Conservation (phyloP, 2,329 filamentous ascomycete species). For the Teratosphaeria viscida region DNA sequence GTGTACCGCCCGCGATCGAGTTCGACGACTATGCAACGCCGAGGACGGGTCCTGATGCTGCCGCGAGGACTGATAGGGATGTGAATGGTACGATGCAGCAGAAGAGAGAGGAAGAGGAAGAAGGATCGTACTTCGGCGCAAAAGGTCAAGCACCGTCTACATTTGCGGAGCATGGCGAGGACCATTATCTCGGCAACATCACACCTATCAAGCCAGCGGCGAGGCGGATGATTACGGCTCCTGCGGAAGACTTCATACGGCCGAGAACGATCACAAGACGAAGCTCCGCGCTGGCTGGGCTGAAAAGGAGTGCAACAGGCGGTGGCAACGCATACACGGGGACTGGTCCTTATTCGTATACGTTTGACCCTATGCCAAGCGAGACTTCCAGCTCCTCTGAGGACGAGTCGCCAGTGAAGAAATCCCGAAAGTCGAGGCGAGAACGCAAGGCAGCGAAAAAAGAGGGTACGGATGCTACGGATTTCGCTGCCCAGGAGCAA, state of each 20-base stretch:
- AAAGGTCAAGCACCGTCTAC: not conserved
- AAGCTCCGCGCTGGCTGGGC: slow-evolving; percentile 14
- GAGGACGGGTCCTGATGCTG: not conserved
- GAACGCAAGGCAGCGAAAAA: slow-evolving; percentile 1
- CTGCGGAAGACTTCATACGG: not conserved
- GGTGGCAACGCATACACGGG: not conserved
- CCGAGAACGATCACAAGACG: not conserved
- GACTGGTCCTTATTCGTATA: slow-evolving; percentile 13
- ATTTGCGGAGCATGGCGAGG: not conserved
- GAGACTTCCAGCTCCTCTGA: slow-evolving; percentile 20
- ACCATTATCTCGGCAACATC: not conserved
- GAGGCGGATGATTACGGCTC: slow-evolving; percentile 1
- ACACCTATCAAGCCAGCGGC: not conserved
- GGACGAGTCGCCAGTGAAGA: slow-evolving; percentile 3
- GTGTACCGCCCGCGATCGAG: not conserved
- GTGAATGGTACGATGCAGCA: not conserved
- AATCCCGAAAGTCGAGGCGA: slow-evolving; percentile 1
- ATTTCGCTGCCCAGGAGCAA: slow-evolving; percentile 1
- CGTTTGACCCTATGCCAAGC: slow-evolving; percentile 19
- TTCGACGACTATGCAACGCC: not conserved
- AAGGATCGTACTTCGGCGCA: not conserved
- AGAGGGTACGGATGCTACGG: slow-evolving; percentile 2
- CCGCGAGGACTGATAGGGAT: not conserved
- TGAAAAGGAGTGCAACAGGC: slow-evolving; percentile 10
- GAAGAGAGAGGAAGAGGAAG: not conserved